phyloP scores from a whole-genome alignment of 257 asterid genomes.

The Plantago ovata region DNA sequence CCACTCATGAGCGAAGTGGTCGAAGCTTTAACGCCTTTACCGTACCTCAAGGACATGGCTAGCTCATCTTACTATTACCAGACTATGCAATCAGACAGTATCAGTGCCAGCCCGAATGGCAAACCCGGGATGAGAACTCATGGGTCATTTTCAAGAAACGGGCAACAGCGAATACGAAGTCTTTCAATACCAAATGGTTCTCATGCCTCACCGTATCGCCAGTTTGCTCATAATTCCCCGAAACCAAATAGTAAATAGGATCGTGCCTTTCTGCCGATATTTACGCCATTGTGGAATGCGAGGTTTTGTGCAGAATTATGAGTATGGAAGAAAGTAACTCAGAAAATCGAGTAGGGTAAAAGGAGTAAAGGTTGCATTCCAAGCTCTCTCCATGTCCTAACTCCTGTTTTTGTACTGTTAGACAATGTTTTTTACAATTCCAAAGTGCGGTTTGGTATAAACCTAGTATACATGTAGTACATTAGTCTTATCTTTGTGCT shows the following conservation, averaged over 20 bases:
- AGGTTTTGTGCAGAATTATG: slow-evolving; percentile 21
- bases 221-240: slow-evolving; percentile 65
- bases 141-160: slow-evolving; percentile 53
- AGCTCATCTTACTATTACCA: slow-evolving; percentile 79
- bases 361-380: not conserved
- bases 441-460: not conserved
- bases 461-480: too few relatives aligned
- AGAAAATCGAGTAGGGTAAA: not conserved
- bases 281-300: slow-evolving; percentile 28
- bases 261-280: slow-evolving; percentile 34
- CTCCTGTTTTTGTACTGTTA: too few relatives aligned
- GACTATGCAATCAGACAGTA: slow-evolving; percentile 68
- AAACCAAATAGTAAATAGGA: slow-evolving; percentile 57
- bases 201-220: slow-evolving; percentile 73
- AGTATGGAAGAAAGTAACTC: not conserved
- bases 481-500: too few relatives aligned
- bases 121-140: slow-evolving; percentile 44
- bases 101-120: slow-evolving; percentile 53
- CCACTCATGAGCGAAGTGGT: slow-evolving; percentile 94
- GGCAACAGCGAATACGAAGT: slow-evolving; percentile 69
- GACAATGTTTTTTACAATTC: not conserved
- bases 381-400: not conserved
- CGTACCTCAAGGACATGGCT: slow-evolving; percentile 94
- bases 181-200: slow-evolving; percentile 65
- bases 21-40: slow-evolving; percentile 78